Evolutionary conservation across 2,329 filamentous ascomycete genomes (phyloP).

Genomic region (Raffaelea albimanens): DNA sequence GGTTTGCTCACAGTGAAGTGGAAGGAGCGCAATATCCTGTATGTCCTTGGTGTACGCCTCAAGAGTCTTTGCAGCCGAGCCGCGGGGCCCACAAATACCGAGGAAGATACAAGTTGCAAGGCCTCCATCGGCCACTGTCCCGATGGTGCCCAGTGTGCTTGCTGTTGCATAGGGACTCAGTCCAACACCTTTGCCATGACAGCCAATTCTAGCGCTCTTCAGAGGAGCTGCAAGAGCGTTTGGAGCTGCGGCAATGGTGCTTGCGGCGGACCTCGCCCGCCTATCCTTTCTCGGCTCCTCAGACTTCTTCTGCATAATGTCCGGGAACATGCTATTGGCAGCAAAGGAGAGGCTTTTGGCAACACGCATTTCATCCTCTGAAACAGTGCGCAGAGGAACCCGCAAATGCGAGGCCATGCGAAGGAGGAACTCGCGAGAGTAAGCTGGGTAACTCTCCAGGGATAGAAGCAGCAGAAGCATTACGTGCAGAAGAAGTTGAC

Average conservation of each 20-base stretch:
- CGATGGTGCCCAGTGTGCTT: slow-evolving; percentile 69
- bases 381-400: slow-evolving; percentile 54
- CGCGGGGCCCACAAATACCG: slow-evolving; percentile 78
- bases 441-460: slow-evolving; percentile 66
- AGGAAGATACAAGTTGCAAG: slow-evolving; percentile 78
- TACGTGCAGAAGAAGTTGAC: slow-evolving; percentile 60
- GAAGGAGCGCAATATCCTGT: slow-evolving; percentile 79
- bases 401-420: slow-evolving; percentile 61
- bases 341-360: slow-evolving; percentile 66
- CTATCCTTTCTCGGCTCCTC: slow-evolving; percentile 57
- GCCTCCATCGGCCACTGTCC: slow-evolving; percentile 68
- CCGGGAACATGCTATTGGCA: slow-evolving; percentile 55
- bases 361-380: slow-evolving; percentile 65
- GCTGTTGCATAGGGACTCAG: slow-evolving; percentile 67
- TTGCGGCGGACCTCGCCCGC: slow-evolving; percentile 57
- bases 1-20: slow-evolving; percentile 46
- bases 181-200: slow-evolving; percentile 66
- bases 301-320: slow-evolving; percentile 52
- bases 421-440: slow-evolving; percentile 63
- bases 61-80: slow-evolving; percentile 71
- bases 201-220: slow-evolving; percentile 69
- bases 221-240: slow-evolving; percentile 65
- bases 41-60: slow-evolving; percentile 81
- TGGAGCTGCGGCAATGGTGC: slow-evolving; percentile 55
- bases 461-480: slow-evolving; percentile 65